These are phyloP conservation scores for Colletotrichum musicola DNA, from an alignment of 2,329 filamentous ascomycete species.

Conservation along the genomic window DNA sequence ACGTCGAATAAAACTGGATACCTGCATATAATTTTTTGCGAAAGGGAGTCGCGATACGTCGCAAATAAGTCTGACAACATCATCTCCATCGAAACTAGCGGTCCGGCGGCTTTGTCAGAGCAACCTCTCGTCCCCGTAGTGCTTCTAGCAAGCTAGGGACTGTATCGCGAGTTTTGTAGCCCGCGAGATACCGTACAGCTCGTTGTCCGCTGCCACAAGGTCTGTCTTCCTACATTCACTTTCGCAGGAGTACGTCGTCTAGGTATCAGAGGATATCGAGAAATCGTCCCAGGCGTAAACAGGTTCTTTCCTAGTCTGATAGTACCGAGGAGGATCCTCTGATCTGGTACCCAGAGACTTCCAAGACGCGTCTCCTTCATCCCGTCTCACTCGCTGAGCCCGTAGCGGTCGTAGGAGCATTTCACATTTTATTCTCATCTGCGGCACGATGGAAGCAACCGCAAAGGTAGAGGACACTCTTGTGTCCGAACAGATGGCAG, in stretches of 20 bases:
- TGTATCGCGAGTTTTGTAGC: too few species aligned
- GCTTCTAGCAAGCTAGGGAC: too few species aligned
- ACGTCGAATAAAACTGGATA: constrained; percentile 29
- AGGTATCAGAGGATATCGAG: too few species aligned
- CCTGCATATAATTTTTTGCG: constrained; percentile 37
- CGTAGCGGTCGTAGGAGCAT: not conserved
- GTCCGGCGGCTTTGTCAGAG: not conserved
- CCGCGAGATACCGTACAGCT: too few species aligned
- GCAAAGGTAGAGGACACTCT: constrained; percentile 2
- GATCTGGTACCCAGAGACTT: not conserved
- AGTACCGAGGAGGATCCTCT: too few species aligned
- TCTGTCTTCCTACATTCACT: too few species aligned
- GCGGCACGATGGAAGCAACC: constrained; percentile 28
- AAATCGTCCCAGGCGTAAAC: too few species aligned
- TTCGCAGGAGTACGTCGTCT: too few species aligned
- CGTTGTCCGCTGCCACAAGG: too few species aligned
- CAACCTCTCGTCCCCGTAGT: not conserved
- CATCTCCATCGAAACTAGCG: not conserved
- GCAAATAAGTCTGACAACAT: constrained; percentile 14
- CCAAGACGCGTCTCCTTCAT: not conserved
- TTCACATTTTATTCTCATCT: not conserved
- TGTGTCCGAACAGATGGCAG: not conserved
- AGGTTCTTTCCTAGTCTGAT: too few species aligned
- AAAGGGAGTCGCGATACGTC: constrained; percentile 2
- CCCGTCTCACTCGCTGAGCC: not conserved